Percentiles rank a stretch among this genome's conserved stretches.
Evolutionary conservation across 108 stramenopile genomes (phyloP).

Genomic region (Pseudonitzschia pungens): DNA sequence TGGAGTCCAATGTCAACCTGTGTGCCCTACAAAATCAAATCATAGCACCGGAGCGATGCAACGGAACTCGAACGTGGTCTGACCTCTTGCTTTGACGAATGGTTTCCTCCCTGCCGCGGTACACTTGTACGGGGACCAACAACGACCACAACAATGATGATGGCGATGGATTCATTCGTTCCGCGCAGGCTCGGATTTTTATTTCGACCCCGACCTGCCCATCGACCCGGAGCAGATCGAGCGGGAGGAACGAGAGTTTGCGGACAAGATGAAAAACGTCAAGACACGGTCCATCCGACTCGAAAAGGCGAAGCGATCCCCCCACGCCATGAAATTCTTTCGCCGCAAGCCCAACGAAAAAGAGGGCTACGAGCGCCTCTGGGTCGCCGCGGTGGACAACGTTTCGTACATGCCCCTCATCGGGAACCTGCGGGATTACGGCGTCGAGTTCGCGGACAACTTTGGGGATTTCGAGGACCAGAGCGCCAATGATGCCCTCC

Average conservation of each 20-base stretch:
- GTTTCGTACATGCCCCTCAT: constrained; percentile 62
- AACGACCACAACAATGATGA: no score
- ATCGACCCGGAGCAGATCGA: constrained; percentile 31
- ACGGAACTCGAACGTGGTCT: no score
- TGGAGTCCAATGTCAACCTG: neutral
- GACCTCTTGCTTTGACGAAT: no score
- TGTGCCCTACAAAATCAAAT: no score
- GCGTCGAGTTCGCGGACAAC: constrained; percentile 83
- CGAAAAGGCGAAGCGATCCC: constrained; percentile 62
- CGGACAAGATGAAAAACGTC: constrained; percentile 50
- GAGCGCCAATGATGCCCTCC: constrained; percentile 53
- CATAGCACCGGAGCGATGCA: no score
- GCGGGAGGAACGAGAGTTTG: constrained; percentile 55
- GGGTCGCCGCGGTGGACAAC: constrained; percentile 79
- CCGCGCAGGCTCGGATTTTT: constrained; percentile 23
- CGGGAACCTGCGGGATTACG: constrained; percentile 78
- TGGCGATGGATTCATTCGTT: no score
- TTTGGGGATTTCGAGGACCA: constrained; percentile 83
- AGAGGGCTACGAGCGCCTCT: constrained; percentile 78
- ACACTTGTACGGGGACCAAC: no score
- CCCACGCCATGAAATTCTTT: constrained; percentile 70
- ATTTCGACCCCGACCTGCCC: constrained; percentile 28
- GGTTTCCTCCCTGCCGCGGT: no score
- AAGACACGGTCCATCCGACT: constrained; percentile 47
- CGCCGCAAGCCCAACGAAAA: constrained; percentile 52